Percentiles rank a stretch among this genome's conserved stretches.
These are phyloP conservation scores for Hymenoscyphus occultus DNA, from an alignment of 2,329 filamentous ascomycete species.

Conservation along the genomic window DNA sequence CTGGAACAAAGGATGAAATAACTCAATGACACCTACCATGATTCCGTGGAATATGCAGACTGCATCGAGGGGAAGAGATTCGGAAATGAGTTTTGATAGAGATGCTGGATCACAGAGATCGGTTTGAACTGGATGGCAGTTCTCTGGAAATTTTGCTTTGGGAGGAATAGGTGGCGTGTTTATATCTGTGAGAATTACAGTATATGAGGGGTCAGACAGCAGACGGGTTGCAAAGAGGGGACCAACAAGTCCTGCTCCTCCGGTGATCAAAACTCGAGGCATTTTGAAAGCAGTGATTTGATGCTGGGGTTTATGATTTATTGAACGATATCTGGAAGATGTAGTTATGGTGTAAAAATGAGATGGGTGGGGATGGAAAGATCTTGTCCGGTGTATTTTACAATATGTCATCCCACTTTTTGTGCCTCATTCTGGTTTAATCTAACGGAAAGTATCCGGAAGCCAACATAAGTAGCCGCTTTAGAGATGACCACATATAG, in stretches of 20 bases:
- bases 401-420: not conserved
- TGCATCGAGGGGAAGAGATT: constrained; percentile 43
- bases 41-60: constrained; percentile 62
- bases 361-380: not conserved
- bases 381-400: not conserved
- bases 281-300: not conserved
- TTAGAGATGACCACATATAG: not conserved
- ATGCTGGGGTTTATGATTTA: not conserved
- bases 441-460: not conserved
- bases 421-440: not conserved
- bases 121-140: constrained; percentile 32
- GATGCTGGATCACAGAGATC: constrained; percentile 35
- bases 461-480: not conserved
- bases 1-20: too few species aligned
- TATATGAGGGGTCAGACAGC: constrained; percentile 45
- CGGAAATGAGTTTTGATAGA: constrained; percentile 23
- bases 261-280: constrained; percentile 55
- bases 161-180: constrained; percentile 50
- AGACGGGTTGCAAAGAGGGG: constrained; percentile 57
- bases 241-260: constrained; percentile 62
- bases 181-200: constrained; percentile 55
- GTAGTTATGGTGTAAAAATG: not conserved
- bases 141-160: constrained; percentile 31
- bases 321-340: not conserved
- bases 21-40: constrained; percentile 41